Evolutionary conservation across 164 flowering plant species (phyloP).

Genomic region (Annona cherimola): DNA sequence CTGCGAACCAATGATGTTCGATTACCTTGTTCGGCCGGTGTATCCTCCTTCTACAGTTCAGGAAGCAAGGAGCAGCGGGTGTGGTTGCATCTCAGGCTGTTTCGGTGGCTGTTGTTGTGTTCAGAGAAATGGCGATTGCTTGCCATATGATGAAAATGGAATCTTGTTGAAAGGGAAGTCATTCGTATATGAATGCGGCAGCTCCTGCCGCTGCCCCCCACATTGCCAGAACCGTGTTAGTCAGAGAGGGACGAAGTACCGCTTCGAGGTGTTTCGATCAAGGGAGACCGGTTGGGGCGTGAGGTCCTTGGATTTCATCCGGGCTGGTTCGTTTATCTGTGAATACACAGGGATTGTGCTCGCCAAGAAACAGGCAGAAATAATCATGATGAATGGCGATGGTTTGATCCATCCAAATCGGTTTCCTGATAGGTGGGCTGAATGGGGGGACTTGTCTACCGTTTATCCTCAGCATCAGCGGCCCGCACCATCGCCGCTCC

Average conservation of each 20-base stretch:
- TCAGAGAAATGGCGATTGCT: slow-evolving; percentile 70
- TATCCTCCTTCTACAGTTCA: slow-evolving; percentile 39
- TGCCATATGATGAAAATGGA: slow-evolving; percentile 68
- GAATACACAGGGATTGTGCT: slow-evolving; percentile 72
- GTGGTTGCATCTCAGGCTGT: slow-evolving; percentile 60
- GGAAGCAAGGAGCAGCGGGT: slow-evolving; percentile 37
- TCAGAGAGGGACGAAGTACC: slow-evolving; percentile 53
- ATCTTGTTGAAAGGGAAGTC: slow-evolving; percentile 75
- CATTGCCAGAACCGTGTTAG: slow-evolving; percentile 62
- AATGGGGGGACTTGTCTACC: slow-evolving; percentile 87
- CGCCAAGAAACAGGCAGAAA: slow-evolving; percentile 52
- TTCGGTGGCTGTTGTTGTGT: slow-evolving; percentile 52
- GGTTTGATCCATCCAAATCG: slow-evolving; percentile 63
- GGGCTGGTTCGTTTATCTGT: slow-evolving; percentile 73
- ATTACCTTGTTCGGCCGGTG: slow-evolving; percentile 47
- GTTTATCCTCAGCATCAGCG: slow-evolving; percentile 41
- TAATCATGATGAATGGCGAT: slow-evolving; percentile 84
- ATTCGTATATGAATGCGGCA: slow-evolving; percentile 77
- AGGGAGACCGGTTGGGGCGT: slow-evolving; percentile 83
- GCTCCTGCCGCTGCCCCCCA: slow-evolving; percentile 59
- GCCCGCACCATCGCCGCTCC: slow-evolving; percentile 48
- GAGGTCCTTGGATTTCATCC: slow-evolving; percentile 68
- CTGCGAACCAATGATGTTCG: slow-evolving; percentile 51
- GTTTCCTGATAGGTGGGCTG: slow-evolving; percentile 61
- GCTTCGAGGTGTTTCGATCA: slow-evolving; percentile 71